phyloP scores from a whole-genome alignment of 257 asterid genomes.

The Gardenia jasminoides region DNA sequence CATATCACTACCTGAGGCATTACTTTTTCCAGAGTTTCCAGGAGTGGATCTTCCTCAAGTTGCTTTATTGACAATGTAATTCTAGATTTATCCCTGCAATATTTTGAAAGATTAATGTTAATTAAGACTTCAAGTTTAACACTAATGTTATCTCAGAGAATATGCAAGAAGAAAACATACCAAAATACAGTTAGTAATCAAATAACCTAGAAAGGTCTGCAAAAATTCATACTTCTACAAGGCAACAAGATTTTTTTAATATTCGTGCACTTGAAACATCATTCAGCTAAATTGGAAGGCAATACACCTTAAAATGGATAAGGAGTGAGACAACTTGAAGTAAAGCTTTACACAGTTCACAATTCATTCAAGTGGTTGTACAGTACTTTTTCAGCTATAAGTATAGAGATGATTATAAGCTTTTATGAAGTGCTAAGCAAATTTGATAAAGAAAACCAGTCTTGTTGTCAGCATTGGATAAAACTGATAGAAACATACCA shows the following conservation, averaged over 20 bases:
- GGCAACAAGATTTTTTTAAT: background rate
- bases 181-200: background rate
- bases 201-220: background rate
- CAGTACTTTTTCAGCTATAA: background rate
- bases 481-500: background rate
- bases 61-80: slow-evolving; percentile 83
- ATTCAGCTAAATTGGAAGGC: background rate
- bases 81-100: slow-evolving; percentile 66
- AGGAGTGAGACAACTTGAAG: background rate
- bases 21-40: slow-evolving; percentile 90
- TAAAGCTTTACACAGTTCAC: background rate
- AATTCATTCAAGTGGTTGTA: background rate
- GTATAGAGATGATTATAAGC: background rate
- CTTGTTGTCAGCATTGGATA: background rate
- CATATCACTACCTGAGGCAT: slow-evolving; percentile 70
- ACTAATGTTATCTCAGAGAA: background rate
- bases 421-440: background rate
- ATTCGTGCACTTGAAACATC: background rate
- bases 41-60: slow-evolving; percentile 88
- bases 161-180: background rate
- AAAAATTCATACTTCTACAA: background rate
- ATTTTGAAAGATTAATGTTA: background rate
- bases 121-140: background rate
- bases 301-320: background rate
- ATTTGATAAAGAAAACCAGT: background rate